Base-by-base conservation (phyloP, 129 eudicot genomes). In the Arctium minus region DNA sequence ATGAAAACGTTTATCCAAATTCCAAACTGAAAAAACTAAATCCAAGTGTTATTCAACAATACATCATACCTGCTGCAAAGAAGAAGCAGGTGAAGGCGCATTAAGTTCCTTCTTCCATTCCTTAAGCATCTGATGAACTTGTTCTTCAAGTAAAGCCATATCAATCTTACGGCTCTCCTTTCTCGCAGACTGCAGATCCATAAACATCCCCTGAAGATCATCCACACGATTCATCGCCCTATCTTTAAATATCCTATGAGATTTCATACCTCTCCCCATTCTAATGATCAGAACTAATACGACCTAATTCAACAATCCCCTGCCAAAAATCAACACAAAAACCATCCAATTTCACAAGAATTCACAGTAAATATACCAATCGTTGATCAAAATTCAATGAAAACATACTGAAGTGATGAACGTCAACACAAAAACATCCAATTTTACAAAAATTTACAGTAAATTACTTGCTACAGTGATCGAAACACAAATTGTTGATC, bases 41-140 rank as follows among this genome's bases (percentile, higher is more conserved):
- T 65, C 9, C 27, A 5, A 70, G 2, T 31, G 18, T 29, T n/a
- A 5, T 29, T 69, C 17, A n/a, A 42, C 18, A 69, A 69, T 3
- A 27, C 31, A 13, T 5, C 35, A 67, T 6, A 81, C 82, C 78
- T 80, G 85, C 84, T 92, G 95, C 44, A 94, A 76, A 18, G 97
- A 94, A 72, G 95, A 82, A 10, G 97, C 92, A 65, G 97, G 97
- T 11, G 98, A 94, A 40, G 95, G 95, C 78, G 89, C 88, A 46
- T 86, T 90, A 46, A 94, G 97, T 76, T 92, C 98, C 65, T 92
- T 78, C 80, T 94, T 92, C 97, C 94, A 92, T 80, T 94, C 97
- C 4, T 92, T 88, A 38, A 94, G 92, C 94, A 94, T 92, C 90
- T 90, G 93, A 86, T 90, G 92, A 77, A 92, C 92, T 71, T 94